Evolutionary conservation across 768 basidiomycete genomes (phyloP), one percentile per base, ranked within the genome.

Genomic region (Leucocoprinus birnbaumii): DNA sequence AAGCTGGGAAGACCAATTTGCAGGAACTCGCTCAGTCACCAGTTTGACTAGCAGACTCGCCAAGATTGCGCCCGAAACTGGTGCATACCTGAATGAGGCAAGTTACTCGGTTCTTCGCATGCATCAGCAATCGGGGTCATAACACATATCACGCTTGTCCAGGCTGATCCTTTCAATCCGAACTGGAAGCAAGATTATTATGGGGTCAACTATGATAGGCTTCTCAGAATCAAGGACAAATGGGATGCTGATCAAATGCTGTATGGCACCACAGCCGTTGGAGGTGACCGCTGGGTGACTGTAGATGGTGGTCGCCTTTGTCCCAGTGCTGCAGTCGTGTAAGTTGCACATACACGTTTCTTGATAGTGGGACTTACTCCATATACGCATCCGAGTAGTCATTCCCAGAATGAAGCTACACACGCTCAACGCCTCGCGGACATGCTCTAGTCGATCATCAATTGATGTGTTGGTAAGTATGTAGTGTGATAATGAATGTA

Each of bases 41-140:
- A 38, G 45, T 27, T 43, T 48, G 8, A 55, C 57, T 9, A 50
- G 43, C 2, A 56, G 57, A 35, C 56, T 59, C 18, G 56, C 52
- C 8, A 26, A 53, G 21, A 47, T 62, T n/a, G 34, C 59, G 3
- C 61, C 61, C 14, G 52, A 49, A 24, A 50, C 59, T 7, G 61
- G 61, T 6, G 56, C 61, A 18, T 62, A 62, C 27, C 41, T 62
- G 2, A 62, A 62, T 38, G 61, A 62, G 48, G 61, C 53, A 34
- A 54, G 16, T 6, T 38, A 34, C 27, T 16, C 42, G 18, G 7
- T 37, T 25, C 22, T 37, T 22, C 10, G 4, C 46, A 26, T 16
- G 24, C 2, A 16, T 34, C 13, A 14, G 1, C 34, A 14, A 2
- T 25, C 16, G 38, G n/a, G n/a, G n/a, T n/a, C n/a, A n/a, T n/a